Percentiles rank a stretch among this genome's conserved stretches.
These are phyloP conservation scores for Musa balbisiana DNA, from an alignment of 202 grass and related monocot species.

Conservation along the genomic window DNA sequence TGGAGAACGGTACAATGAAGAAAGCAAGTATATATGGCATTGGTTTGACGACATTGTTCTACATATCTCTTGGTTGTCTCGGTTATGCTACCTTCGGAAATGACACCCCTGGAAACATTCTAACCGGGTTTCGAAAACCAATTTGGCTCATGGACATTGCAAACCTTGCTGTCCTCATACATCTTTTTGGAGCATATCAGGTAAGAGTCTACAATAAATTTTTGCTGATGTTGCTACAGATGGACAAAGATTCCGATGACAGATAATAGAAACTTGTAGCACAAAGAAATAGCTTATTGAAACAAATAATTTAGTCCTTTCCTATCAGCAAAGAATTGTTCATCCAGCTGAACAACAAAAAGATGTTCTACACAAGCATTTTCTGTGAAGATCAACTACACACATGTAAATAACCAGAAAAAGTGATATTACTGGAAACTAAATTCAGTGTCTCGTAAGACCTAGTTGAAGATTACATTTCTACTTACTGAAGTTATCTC, in stretches of 20 bases:
- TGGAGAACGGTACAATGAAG: conserved; percentile 1
- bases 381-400: too few species aligned
- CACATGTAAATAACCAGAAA: too few species aligned
- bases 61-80: conserved; percentile 4
- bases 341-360: too few species aligned
- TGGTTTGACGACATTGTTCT: conserved; percentile 10
- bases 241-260: neutral
- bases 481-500: neutral
- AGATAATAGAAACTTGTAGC: too few species aligned
- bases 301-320: too few species aligned
- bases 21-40: conserved; percentile 10
- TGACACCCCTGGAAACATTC: conserved; percentile 6
- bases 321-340: too few species aligned
- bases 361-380: too few species aligned
- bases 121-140: neutral
- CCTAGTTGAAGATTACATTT: neutral
- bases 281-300: too few species aligned
- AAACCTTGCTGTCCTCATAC: conserved; percentile 10
- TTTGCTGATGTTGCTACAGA: neutral
- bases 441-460: neutral
- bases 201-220: neutral
- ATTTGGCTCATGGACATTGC: conserved; percentile 8
- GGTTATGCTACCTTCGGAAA: conserved; percentile 9
- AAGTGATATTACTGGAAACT: too few species aligned
- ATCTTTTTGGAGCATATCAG: conserved; percentile 9